Evolutionary conservation across 805 yeast species (phyloP).

Genomic region (Candida taoyuanica): DNA sequence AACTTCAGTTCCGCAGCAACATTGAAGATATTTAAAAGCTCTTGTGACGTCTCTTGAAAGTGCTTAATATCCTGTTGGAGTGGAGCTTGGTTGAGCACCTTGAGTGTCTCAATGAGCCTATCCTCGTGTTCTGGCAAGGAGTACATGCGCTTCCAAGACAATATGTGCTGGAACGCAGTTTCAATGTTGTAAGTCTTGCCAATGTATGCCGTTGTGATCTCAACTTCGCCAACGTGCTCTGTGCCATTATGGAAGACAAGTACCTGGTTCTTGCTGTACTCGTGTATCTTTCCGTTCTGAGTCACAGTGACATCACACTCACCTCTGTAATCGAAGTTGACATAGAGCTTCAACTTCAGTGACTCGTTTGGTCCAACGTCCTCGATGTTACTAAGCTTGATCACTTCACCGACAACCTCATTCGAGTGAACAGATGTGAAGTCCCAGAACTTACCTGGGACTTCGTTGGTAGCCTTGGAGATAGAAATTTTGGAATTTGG

Average conservation of each 20-base stretch:
- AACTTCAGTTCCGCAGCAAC: slow-evolving; percentile 19
- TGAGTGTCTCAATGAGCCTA: slow-evolving; percentile 44
- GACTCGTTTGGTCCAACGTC: slow-evolving; percentile 46
- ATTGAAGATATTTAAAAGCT: slow-evolving; percentile 34
- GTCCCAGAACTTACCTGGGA: slow-evolving; percentile 50
- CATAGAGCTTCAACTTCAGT: slow-evolving; percentile 50
- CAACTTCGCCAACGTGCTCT: slow-evolving; percentile 37
- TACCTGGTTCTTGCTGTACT: slow-evolving; percentile 44
- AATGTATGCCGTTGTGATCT: slow-evolving; percentile 57
- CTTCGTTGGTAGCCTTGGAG: slow-evolving; percentile 65
- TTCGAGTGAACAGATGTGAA: slow-evolving; percentile 68
- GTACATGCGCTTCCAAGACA: slow-evolving; percentile 45
- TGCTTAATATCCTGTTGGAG: slow-evolving; percentile 49
- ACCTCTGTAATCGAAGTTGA: slow-evolving; percentile 61
- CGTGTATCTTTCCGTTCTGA: slow-evolving; percentile 42
- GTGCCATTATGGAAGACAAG: slow-evolving; percentile 38
- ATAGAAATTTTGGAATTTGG: slow-evolving; percentile 50
- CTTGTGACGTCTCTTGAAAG: slow-evolving; percentile 51
- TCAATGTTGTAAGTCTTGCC: slow-evolving; percentile 67
- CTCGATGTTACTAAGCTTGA: slow-evolving; percentile 58
- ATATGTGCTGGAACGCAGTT: slow-evolving; percentile 45
- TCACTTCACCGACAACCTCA: slow-evolving; percentile 68
- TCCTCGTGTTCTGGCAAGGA: slow-evolving; percentile 36
- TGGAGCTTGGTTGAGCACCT: slow-evolving; percentile 50
- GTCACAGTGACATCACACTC: slow-evolving; percentile 49